phyloP scores from a whole-genome alignment of 768 basidiomycete genomes.

The Cantharellus anzutake region DNA sequence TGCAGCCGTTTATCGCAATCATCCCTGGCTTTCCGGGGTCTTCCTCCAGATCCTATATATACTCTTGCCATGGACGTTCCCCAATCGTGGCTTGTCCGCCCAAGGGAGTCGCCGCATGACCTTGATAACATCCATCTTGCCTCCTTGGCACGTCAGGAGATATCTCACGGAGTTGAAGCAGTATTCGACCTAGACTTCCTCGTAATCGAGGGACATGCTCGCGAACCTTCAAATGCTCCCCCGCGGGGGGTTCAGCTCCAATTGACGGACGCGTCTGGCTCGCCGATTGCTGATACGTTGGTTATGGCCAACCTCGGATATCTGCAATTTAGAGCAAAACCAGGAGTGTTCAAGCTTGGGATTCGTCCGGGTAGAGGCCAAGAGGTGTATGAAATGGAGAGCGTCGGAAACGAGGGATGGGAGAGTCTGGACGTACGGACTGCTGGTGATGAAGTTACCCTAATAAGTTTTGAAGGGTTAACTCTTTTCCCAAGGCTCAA shows the following conservation, averaged over 20 bases:
- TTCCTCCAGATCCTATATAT: constrained; percentile 78
- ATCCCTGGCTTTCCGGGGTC: constrained; percentile 39
- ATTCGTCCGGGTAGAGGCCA: constrained; percentile 68
- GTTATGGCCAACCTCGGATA: constrained; percentile 93
- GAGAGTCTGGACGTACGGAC: constrained; percentile 49
- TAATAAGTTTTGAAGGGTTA: constrained; percentile 80
- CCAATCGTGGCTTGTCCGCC: constrained; percentile 82
- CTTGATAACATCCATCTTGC: constrained; percentile 87
- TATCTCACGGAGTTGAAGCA: constrained; percentile 38
- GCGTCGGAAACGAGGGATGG: constrained; percentile 82
- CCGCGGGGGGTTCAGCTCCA: constrained; percentile 88
- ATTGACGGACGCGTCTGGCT: constrained; percentile 25
- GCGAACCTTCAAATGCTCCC: constrained; percentile 49
- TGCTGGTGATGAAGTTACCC: constrained; percentile 52
- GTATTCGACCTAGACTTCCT: constrained; percentile 80
- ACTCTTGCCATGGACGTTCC: constrained; percentile 89
- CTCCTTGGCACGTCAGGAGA: constrained; percentile 37
- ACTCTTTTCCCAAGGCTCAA: constrained; percentile 70
- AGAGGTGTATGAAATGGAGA: constrained; percentile 66
- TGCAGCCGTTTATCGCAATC: neutral
- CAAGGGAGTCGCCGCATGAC: constrained; percentile 73
- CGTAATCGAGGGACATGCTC: constrained; percentile 86
- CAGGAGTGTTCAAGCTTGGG: constrained; percentile 68
- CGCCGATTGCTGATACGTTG: constrained; percentile 61
- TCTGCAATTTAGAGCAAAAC: constrained; percentile 84